Conservation (phyloP, 306 rosid genomes). For the Inga oerstediana region DNA sequence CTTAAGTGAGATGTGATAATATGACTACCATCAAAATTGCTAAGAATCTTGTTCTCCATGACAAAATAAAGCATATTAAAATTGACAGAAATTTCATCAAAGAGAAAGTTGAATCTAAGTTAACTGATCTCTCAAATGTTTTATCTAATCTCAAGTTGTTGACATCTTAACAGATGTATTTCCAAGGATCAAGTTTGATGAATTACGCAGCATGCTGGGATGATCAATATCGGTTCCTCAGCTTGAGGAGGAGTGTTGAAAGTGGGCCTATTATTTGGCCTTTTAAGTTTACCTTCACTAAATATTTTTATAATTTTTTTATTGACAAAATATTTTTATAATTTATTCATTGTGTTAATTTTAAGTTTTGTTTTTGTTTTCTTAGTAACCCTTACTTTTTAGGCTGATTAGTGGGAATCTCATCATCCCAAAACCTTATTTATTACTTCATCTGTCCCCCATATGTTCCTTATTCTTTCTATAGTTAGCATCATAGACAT, state of each 20-base stretch:
- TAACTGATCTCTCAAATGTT: no score
- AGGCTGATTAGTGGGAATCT: background rate
- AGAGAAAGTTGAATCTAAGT: background rate
- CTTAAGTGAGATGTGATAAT: no score
- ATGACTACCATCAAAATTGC: no score
- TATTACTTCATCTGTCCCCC: no score
- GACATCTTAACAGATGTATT: background rate
- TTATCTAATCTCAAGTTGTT: background rate
- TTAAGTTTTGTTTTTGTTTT: no score
- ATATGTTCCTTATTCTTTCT: no score
- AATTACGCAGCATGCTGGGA: background rate
- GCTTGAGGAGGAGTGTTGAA: background rate
- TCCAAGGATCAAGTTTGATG: background rate
- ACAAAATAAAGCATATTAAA: background rate
- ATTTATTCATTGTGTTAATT: background rate
- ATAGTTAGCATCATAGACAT: background rate
- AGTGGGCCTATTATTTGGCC: background rate
- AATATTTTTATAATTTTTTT: no score
- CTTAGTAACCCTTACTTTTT: background rate
- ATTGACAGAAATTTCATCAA: background rate
- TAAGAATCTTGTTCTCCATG: no score
- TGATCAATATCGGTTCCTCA: no score
- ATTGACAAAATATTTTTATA: no score
- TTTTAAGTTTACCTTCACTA: background rate
- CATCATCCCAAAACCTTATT: no score